Base-by-base conservation (phyloP, 805 yeast genomes). In the Schwanniomyces polymorphus region DNA sequence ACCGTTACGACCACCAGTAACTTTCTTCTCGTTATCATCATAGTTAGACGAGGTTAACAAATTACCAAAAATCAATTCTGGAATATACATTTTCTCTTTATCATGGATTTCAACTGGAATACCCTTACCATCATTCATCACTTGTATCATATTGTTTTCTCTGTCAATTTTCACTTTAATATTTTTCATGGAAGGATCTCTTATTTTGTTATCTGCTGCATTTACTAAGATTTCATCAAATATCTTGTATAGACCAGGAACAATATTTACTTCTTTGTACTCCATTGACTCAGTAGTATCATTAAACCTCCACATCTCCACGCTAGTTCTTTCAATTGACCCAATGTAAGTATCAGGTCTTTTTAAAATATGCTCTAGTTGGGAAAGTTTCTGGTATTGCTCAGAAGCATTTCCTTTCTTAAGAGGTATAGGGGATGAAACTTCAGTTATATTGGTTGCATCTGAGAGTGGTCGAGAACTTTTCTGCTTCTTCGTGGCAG, bases 311-410 rank as follows among this genome's bases (percentile, higher is more conserved):
- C 99, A 94, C 82, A 89, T 86, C 43, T 82, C 82, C 45, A 86
- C 79, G 46, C 82, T 85, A 45, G 86, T 83, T 45, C 78, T 80
- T 68, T 94, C 99, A 21, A 91, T 86, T 1, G 97, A 91, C 5
- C 99, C 99, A 57, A 94, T 85, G 68, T 94, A 94, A 2, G 99
- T 92, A 66, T 94, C 99, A 0, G 99, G 99, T 67, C 99, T 85
- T 67, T 91, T 91, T 60, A 94, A 76, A 47, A 94, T 92, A 76
- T 94, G 99, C 63, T 94, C 98, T 59, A 94, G 76, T 68, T 92
- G 99, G 3, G 97, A 85, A 41, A 94, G 83, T 72, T 88, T 89
- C 68, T 92, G 98, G 70, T 94, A 94, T 58, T 88, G 91, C 44
- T 86, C 87, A 5, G 84, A 79, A 6, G 83, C 84, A 50, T 55